Conservation (phyloP, 1,284 basidiomycete species). For the Moniliella sp. region DNA sequence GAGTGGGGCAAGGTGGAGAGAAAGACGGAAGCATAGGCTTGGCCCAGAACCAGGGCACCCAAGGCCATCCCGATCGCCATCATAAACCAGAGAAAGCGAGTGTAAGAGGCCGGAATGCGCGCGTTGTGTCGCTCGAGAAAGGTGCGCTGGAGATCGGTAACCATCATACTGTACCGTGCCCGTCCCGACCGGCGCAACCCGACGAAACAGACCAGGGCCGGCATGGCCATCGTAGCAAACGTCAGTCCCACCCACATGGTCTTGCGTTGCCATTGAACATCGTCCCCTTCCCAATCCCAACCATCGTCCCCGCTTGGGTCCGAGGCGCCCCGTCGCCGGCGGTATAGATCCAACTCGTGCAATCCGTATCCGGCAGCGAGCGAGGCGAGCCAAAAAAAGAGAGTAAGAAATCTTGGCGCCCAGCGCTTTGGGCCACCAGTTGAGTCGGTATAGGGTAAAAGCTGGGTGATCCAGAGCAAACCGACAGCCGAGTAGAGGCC, state of each 20-base stretch:
- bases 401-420: conserved; percentile 39
- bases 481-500: conserved; percentile 25
- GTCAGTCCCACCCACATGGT: conserved; percentile 42
- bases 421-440: conserved; percentile 37
- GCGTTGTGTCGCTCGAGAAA: conserved; percentile 37
- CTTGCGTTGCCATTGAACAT: conserved; percentile 42
- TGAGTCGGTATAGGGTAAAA: conserved; percentile 40
- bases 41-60: conserved; percentile 40
- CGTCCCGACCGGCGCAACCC: conserved; percentile 22
- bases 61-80: conserved; percentile 38
- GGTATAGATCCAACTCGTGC: conserved; percentile 29
- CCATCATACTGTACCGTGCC: conserved; percentile 26
- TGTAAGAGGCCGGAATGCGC: conserved; percentile 40
- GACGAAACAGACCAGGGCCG: conserved; percentile 35
- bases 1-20: conserved; percentile 41
- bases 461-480: conserved; percentile 38
- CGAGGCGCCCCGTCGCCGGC: conserved; percentile 2
- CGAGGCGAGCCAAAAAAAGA: conserved; percentile 38
- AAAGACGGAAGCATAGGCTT: conserved; percentile 41
- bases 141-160: conserved; percentile 35
- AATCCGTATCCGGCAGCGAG: conserved; percentile 37
- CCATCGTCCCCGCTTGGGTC: too few species aligned
- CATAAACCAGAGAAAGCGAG: conserved; percentile 43
- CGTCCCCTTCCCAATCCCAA: conserved; percentile 5
- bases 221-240: conserved; percentile 41